These are phyloP conservation scores for Zangia roseola DNA, from an alignment of 768 basidiomycete species.

Conservation along the genomic window DNA sequence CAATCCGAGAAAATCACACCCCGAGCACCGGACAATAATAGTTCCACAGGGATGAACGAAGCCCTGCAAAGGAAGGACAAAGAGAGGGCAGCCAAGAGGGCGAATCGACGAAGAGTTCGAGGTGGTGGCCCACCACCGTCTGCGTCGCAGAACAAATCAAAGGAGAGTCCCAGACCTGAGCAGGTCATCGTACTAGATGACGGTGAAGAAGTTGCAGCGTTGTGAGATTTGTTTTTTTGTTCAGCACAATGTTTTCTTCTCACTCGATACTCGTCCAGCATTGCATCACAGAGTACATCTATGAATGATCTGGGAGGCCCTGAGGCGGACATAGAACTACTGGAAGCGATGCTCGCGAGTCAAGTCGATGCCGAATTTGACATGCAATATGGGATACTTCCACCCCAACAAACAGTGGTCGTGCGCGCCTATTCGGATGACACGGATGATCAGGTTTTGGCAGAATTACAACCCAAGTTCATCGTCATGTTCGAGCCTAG, in stretches of 20 bases:
- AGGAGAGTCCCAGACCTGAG: constrained; percentile 7
- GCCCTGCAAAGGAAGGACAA: constrained; percentile 78
- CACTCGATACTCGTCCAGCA: constrained; percentile 4
- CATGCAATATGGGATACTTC: constrained; percentile 73
- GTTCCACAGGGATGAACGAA: constrained; percentile 50
- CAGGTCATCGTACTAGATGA: constrained; percentile 20
- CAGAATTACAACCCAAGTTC: constrained; percentile 86
- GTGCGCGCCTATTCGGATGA: constrained; percentile 90
- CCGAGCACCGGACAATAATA: constrained; percentile 12
- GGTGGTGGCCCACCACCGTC: constrained; percentile 59
- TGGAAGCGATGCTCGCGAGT: constrained; percentile 27
- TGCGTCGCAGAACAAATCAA: constrained; percentile 6
- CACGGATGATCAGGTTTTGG: constrained; percentile 83
- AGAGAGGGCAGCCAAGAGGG: constrained; percentile 54
- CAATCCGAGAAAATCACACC: constrained; percentile 8
- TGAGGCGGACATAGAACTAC: constrained; percentile 22
- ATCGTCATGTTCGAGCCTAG: constrained; percentile 96
- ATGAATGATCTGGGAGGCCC: constrained; percentile 13
- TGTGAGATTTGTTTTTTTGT: constrained; percentile 44
- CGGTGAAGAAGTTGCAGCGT: constrained; percentile 46
- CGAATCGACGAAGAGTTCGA: constrained; percentile 69
- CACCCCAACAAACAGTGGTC: constrained; percentile 77
- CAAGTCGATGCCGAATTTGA: constrained; percentile 62
- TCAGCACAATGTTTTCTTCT: neutral
- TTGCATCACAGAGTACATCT: constrained; percentile 18